Evolutionary conservation across 148 eudicot species (phyloP).

Genomic region (Simmondsia chinensis): DNA sequence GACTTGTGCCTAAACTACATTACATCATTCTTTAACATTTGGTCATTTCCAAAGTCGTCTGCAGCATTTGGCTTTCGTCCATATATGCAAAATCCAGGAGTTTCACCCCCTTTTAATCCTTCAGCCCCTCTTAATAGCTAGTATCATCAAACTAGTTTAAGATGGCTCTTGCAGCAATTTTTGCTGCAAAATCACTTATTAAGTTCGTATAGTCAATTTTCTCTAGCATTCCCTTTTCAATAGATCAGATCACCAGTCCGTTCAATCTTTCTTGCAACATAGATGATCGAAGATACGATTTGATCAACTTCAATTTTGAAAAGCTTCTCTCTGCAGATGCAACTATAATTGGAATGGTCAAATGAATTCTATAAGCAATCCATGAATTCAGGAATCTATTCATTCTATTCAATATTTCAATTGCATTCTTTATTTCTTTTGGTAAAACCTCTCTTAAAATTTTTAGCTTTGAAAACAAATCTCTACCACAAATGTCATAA

Average conservation of each 20-base stretch:
- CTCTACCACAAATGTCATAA: constrained; percentile 16
- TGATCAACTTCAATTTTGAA: constrained; percentile 14
- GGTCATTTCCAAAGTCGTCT: too few relatives aligned
- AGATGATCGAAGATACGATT: constrained; percentile 9
- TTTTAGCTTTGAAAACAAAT: constrained; percentile 9
- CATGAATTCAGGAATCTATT: constrained; percentile 17
- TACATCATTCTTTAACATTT: too few relatives aligned
- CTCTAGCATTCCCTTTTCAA: constrained; percentile 14
- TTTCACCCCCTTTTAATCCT: too few relatives aligned
- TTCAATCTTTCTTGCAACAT: constrained; percentile 17
- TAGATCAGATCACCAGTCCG: constrained; percentile 13
- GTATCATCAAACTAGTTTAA: too few relatives aligned
- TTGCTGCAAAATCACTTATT: constrained; percentile 10
- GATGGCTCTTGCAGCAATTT: neutral
- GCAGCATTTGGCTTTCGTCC: too few relatives aligned
- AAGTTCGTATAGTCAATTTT: constrained; percentile 6
- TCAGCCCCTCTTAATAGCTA: too few relatives aligned
- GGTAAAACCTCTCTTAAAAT: constrained; percentile 2
- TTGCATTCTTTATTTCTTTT: neutral
- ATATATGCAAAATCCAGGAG: too few relatives aligned
- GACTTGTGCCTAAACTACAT: too few relatives aligned
- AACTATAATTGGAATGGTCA: constrained; percentile 17
- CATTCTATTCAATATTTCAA: constrained; percentile 9
- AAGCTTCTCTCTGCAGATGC: constrained; percentile 16
- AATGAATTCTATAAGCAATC: constrained; percentile 19